Evolutionary conservation across 768 basidiomycete genomes (phyloP), one percentile per base, ranked within the genome.

Genomic region (Cystofilobasidium capitatum): DNA sequence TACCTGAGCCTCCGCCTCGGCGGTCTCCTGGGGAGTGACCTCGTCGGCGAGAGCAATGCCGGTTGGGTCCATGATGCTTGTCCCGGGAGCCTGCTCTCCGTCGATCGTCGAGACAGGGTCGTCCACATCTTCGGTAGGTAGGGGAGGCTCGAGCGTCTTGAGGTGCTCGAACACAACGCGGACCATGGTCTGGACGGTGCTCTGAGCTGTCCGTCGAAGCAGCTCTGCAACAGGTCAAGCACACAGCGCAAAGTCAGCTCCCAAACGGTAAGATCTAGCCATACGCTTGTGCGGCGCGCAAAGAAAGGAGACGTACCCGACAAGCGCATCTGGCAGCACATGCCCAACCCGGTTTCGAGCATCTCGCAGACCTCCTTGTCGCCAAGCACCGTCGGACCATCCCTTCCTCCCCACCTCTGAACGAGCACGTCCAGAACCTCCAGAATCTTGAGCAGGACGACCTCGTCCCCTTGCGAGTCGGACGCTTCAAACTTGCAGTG

Each of bases 401-500:
- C 40, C 65, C 47, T n/a, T 37, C 62, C 73, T 70, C 59, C 73
- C 68, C 51, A 76, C 54, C 70, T 57, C 71, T 86, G 86, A 70
- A 96, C 81, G 72, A 88, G 87, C 71, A 88, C 85, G 70, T 89
- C 85, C 62, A 94, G 91, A 22, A 98, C 86, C 10, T 86, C 83
- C 81, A 98, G 84, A 68, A 98, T 91, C 76, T 86, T 89, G 71
- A 94, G 82, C 9, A 98, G 81, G 12, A 97, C 93, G 10, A 96
- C 88, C 76, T 99, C 96, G 77, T 99, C 96, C 7, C 91, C 89
- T n/a, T 92, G 91, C 1, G 90, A 90, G 75, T 97, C 92, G 73
- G 89, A 94, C 5, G 90, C 89, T 78, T 98, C 94, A 74, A 99
- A 99, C 79, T 94, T 92, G 82, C 94, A 97, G 74, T 91, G 90